phyloP scores from a whole-genome alignment of 257 asterid genomes.

The Linderniella brevidens region DNA sequence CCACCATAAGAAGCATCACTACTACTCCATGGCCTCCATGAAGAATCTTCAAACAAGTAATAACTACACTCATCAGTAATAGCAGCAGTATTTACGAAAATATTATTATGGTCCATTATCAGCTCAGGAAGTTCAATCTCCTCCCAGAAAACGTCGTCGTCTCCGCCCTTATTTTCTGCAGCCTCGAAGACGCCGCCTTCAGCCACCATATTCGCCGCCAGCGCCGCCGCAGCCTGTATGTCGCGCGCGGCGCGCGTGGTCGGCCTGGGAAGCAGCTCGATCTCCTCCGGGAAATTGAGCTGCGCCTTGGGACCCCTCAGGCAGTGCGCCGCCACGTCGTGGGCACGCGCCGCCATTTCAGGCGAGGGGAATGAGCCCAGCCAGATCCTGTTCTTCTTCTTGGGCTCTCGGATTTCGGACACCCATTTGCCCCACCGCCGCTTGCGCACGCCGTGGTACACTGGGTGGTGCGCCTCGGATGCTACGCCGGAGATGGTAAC shows the following conservation, averaged over 20 bases:
- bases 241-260: conserved; percentile 8
- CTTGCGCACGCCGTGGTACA: conserved; percentile 74
- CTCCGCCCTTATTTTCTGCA: no score
- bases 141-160: no score
- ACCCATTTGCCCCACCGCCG: conserved; percentile 94
- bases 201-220: conserved; percentile 1
- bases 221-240: conserved; percentile 2
- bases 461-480: conserved; percentile 22
- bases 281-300: conserved; percentile 29
- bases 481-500: no score
- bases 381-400: conserved; percentile 80
- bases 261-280: conserved; percentile 24
- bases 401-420: conserved; percentile 70
- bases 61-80: no score
- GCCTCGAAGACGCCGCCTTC: no score
- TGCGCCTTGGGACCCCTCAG: conserved; percentile 29
- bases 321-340: conserved; percentile 62
- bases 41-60: no score
- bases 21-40: no score
- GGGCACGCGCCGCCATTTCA: conserved; percentile 94
- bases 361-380: conserved; percentile 64
- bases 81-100: no score
- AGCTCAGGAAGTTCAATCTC: no score
- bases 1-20: no score
- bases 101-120: no score